These are phyloP conservation scores for Fusarium nanum DNA, from an alignment of 2,329 filamentous ascomycete genomes.

Conservation along the genomic window DNA sequence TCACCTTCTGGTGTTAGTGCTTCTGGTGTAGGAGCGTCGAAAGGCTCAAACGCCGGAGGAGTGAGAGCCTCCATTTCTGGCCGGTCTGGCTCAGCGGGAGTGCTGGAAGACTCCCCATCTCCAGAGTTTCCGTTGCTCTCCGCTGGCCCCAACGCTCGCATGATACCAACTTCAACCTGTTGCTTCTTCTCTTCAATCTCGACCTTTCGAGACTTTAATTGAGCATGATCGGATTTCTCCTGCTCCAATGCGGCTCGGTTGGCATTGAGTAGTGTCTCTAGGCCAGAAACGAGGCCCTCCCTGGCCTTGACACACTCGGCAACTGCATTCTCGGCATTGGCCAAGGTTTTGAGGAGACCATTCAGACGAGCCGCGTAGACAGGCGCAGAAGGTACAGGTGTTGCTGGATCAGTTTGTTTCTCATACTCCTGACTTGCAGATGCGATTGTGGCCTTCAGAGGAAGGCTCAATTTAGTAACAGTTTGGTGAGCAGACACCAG, in stretches of 20 bases:
- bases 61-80: conserved; percentile 89
- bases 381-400: conserved; percentile 79
- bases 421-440: conserved; percentile 85
- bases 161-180: conserved; percentile 90
- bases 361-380: conserved; percentile 92
- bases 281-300: conserved; percentile 77
- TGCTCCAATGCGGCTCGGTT: conserved; percentile 76
- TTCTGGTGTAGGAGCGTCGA: conserved; percentile 36
- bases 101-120: conserved; percentile 59
- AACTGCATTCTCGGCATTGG: conserved; percentile 88
- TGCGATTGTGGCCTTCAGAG: conserved; percentile 73
- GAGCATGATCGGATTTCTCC: conserved; percentile 74
- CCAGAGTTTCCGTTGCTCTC: conserved; percentile 62
- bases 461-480: conserved; percentile 77
- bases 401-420: conserved; percentile 80
- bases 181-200: conserved; percentile 85
- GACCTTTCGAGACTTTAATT: conserved; percentile 73
- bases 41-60: conserved; percentile 64
- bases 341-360: conserved; percentile 88
- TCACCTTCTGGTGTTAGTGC: conserved; percentile 34
- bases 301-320: conserved; percentile 90
- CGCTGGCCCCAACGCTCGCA: conserved; percentile 79
- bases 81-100: conserved; percentile 71
- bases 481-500: conserved; percentile 80
- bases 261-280: conserved; percentile 83